Evolutionary conservation across 1,284 basidiomycete species (phyloP), one percentile per base, ranked within the genome.

Genomic region (Takashimella koratensis): DNA sequence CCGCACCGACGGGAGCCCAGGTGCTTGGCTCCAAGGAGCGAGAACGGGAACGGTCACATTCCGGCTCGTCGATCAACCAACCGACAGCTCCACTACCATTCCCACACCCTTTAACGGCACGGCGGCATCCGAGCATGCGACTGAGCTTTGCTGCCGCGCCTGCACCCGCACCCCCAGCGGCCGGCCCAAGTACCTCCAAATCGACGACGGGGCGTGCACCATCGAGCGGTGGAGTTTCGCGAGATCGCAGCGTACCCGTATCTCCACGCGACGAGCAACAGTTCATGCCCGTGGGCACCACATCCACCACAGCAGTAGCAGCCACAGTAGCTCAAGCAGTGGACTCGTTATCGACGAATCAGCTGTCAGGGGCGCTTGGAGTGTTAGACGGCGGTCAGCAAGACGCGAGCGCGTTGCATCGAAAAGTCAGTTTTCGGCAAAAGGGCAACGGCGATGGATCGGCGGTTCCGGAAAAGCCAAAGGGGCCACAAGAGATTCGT

Each of bases 121-220:
- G 72, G 11, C 56, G 59, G 47, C 72, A 74, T 45, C 72, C 72
- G 4, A 71, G 63, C 8, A 74, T 74, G 72, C 60, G 63, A 21
- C 52, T 74, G 16, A 59, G 54, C 12, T 74, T 68, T 55, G 64
- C 71, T 8, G 11, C 59, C 4, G 19, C 45, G 2, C 42, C 56
- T 0, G 19, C 43, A 26, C 25, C 51, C 19, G 27, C 51, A 21
- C 16, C 45, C 22, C 26, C 39, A 16, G 21, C 47, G 20, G 23
- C 58, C 1, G 43, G 54, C 8, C 39, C 52, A 3, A 25, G 25
- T 13, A 13, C 53, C 8, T 13, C 40, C 25, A 8, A 4, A 8
- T 21, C 26, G 6, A 20, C 24, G 10, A 8, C 30, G 30, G 16
- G 16, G 8, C 30, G 30, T 36, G 30, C 30, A 8, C 30, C 16